Conservation (phyloP, 1,284 basidiomycete genomes). For the Coniferiporia sulphurascens region DNA sequence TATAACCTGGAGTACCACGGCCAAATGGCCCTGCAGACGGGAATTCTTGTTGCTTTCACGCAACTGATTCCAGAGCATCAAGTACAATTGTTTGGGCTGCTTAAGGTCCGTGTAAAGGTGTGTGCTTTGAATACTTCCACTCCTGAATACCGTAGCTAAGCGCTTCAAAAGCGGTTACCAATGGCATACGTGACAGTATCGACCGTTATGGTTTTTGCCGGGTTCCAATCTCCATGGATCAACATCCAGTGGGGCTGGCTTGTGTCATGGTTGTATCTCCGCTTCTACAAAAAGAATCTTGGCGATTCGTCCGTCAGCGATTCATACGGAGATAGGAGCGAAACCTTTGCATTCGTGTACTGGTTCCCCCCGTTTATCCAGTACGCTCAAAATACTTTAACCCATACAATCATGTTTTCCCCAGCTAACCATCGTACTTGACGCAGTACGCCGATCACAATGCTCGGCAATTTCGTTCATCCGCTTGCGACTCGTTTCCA, state of each 20-base stretch:
- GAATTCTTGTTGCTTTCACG: slow-evolving; percentile 91
- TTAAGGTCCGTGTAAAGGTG: slow-evolving; percentile 90
- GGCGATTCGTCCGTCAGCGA: slow-evolving; percentile 54
- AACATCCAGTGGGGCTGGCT: slow-evolving; percentile 99
- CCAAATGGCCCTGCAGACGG: slow-evolving; percentile 87
- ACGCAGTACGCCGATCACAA: slow-evolving; percentile 57
- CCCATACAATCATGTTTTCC: slow-evolving; percentile 41
- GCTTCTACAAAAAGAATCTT: slow-evolving; percentile 89
- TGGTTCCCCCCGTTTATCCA: slow-evolving; percentile 97
- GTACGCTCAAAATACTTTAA: slow-evolving; percentile 55
- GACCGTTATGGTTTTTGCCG: slow-evolving; percentile 82
- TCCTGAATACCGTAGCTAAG: slow-evolving; percentile 5
- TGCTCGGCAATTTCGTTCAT: slow-evolving; percentile 68
- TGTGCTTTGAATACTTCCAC: slow-evolving; percentile 18
- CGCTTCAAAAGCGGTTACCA: slow-evolving; percentile 64
- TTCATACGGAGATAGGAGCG: slow-evolving; percentile 86
- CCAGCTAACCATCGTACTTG: slow-evolving; percentile 23
- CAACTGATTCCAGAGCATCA: slow-evolving; percentile 98
- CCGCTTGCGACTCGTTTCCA: slow-evolving; percentile 69
- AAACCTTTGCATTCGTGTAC: slow-evolving; percentile 92
- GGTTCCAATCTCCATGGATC: slow-evolving; percentile 92
- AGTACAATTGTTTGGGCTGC: slow-evolving; percentile 83
- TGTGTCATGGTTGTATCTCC: slow-evolving; percentile 89
- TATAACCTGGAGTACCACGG: slow-evolving; percentile 90
- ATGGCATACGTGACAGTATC: slow-evolving; percentile 93